Percentiles rank a stretch among this genome's conserved stretches.
Conservation (phyloP, 2,329 filamentous ascomycete species). For the Albophoma yamanashiensis region DNA sequence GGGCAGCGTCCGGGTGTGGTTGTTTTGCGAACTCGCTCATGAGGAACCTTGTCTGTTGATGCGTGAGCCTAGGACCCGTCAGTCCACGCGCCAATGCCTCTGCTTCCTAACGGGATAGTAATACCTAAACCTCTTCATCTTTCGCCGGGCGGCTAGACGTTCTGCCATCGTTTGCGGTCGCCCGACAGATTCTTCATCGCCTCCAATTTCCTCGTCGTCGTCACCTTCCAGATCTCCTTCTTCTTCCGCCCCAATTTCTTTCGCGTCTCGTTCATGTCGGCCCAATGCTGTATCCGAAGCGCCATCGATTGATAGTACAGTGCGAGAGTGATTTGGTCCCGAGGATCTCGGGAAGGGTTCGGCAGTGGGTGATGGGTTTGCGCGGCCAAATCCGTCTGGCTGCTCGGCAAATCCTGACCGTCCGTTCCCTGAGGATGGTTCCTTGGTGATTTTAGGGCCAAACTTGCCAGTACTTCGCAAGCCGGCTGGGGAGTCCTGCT, state of each 20-base stretch:
- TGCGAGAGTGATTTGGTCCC: constrained; percentile 1
- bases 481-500: background rate
- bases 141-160: constrained; percentile 45
- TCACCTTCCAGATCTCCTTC: constrained; percentile 42
- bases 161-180: constrained; percentile 44
- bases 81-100: constrained; percentile 14
- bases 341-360: background rate
- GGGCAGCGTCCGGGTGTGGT: constrained; percentile 84
- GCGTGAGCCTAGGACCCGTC: constrained; percentile 58
- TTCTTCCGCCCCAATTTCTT: constrained; percentile 26
- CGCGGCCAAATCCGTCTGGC: background rate
- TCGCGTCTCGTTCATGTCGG: constrained; percentile 27
- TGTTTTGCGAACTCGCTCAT: constrained; percentile 97
- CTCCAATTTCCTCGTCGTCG: constrained; percentile 47
- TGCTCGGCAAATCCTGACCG: background rate
- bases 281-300: constrained; percentile 18
- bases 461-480: background rate
- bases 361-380: background rate
- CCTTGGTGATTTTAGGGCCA: background rate
- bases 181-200: constrained; percentile 16
- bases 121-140: constrained; percentile 73
- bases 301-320: constrained; percentile 6
- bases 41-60: constrained; percentile 92
- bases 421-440: background rate
- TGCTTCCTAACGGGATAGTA: too few relatives aligned